Conservation (phyloP, 768 basidiomycete genomes). For the Russula lepida region DNA sequence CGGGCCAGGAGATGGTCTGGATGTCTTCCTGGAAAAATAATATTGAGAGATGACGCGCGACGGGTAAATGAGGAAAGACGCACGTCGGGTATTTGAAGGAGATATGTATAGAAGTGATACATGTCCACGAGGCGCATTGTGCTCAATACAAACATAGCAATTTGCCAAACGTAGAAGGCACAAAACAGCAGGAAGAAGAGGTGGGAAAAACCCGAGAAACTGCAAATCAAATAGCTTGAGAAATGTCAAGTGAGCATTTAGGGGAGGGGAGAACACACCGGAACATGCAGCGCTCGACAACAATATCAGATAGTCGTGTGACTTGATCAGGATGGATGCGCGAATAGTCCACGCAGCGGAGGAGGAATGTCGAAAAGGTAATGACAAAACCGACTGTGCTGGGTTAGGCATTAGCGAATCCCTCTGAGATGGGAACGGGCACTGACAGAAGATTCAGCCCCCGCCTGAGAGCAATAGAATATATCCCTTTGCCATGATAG, state of each 20-base stretch:
- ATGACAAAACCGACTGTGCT: slow-evolving; percentile 99
- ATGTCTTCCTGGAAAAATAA: slow-evolving; percentile 70
- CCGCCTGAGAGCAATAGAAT: slow-evolving; percentile 83
- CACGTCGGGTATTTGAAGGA: slow-evolving; percentile 93
- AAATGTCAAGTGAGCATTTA: neutral
- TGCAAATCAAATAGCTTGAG: slow-evolving; percentile 24
- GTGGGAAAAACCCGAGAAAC: slow-evolving; percentile 77
- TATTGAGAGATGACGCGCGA: slow-evolving; percentile 2
- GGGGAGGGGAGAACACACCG: slow-evolving; percentile 42
- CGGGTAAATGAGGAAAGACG: slow-evolving; percentile 25
- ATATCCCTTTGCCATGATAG: slow-evolving; percentile 95
- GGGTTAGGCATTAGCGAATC: slow-evolving; percentile 25
- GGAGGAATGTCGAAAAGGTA: slow-evolving; percentile 92
- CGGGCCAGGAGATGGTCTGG: slow-evolving; percentile 95
- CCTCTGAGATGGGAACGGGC: slow-evolving; percentile 20
- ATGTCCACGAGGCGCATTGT: slow-evolving; percentile 80
- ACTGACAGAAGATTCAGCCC: slow-evolving; percentile 93
- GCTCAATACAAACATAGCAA: slow-evolving; percentile 67
- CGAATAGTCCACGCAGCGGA: slow-evolving; percentile 92
- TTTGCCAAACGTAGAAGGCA: slow-evolving; percentile 86
- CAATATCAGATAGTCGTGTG: slow-evolving; percentile 66
- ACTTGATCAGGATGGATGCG: slow-evolving; percentile 59
- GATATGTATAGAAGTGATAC: slow-evolving; percentile 92
- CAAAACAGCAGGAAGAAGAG: slow-evolving; percentile 80
- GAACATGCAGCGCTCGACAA: slow-evolving; percentile 77